Conservation (phyloP, 2,329 filamentous ascomycete genomes). For the Claviceps paspali region DNA sequence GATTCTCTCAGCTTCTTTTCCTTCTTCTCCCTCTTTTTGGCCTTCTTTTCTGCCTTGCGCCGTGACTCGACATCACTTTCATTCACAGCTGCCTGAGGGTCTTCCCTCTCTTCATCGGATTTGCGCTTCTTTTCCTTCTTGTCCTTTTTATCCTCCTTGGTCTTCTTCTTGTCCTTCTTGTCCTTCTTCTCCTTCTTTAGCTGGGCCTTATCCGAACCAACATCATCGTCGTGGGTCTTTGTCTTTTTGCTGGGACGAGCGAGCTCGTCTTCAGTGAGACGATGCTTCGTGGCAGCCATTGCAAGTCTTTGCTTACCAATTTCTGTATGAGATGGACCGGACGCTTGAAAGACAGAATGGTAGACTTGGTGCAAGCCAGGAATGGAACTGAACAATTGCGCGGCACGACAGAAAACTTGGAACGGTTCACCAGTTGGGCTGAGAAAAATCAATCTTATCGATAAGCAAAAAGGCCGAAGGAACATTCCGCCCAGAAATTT, state of each 20-base stretch:
- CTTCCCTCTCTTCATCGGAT: conserved; percentile 10
- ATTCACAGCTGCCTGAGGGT: conserved; percentile 8
- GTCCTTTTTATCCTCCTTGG: conserved; percentile 11
- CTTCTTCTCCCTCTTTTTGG: conserved; percentile 16
- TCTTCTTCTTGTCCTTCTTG: conserved; percentile 19
- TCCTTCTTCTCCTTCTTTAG: conserved; percentile 26
- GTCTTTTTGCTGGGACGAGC: conserved; percentile 24
- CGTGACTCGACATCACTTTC: conserved; percentile 10
- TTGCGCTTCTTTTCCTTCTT: conserved; percentile 21
- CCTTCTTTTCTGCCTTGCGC: conserved; percentile 9
- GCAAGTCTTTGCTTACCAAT: neutral
- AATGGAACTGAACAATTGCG: neutral
- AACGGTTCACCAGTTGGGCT: neutral
- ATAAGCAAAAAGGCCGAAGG: conserved; percentile 11
- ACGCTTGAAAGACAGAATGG: neutral
- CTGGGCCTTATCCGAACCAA: conserved; percentile 15
- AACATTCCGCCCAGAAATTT: no score
- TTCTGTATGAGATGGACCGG: neutral
- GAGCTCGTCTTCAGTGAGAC: conserved; percentile 21
- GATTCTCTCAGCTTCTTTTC: conserved; percentile 20
- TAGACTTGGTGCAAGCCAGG: neutral
- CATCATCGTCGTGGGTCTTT: conserved; percentile 18
- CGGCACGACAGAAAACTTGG: neutral
- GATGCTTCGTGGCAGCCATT: conserved; percentile 28
- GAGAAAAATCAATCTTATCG: conserved; percentile 18